These are phyloP conservation scores for Syzygium jambos DNA, from an alignment of 345 rosid species.

Conservation along the genomic window DNA sequence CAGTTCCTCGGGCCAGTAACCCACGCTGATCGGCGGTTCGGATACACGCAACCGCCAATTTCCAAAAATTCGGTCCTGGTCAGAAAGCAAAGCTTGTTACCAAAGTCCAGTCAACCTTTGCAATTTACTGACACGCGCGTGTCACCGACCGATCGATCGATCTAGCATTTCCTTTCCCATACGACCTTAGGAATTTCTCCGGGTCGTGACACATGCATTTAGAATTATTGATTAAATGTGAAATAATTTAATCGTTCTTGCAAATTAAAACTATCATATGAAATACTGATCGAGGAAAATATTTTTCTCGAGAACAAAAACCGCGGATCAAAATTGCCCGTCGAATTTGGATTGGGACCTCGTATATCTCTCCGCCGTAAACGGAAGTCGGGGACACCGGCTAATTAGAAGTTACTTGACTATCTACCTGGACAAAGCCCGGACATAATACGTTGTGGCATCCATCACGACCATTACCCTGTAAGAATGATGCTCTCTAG, in stretches of 20 bases:
- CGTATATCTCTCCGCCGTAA: neutral
- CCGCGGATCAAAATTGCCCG: fast-evolving
- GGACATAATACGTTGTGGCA: neutral
- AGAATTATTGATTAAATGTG: neutral
- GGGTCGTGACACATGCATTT: neutral
- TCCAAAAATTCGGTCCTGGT: neutral
- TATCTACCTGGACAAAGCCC: neutral
- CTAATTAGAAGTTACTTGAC: neutral
- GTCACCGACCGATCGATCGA: too few relatives aligned
- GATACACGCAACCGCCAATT: neutral
- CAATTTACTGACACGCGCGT: neutral
- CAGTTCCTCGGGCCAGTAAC: neutral
- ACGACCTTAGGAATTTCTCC: too few relatives aligned
- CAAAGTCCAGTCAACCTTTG: neutral
- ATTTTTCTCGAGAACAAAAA: neutral
- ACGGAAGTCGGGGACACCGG: neutral
- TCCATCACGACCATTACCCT: neutral
- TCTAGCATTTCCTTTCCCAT: too few relatives aligned
- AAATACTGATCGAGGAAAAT: neutral
- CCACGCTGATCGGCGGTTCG: neutral
- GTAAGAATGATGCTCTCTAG: neutral
- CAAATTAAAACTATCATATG: neutral
- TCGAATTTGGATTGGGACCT: neutral
- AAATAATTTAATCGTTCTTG: neutral
- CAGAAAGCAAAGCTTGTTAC: neutral